Percentiles rank a stretch among this genome's conserved stretches.
These are phyloP conservation scores for Backusella tuberculispora DNA, from an alignment of 192 early-diverging fungal species.

Conservation along the genomic window DNA sequence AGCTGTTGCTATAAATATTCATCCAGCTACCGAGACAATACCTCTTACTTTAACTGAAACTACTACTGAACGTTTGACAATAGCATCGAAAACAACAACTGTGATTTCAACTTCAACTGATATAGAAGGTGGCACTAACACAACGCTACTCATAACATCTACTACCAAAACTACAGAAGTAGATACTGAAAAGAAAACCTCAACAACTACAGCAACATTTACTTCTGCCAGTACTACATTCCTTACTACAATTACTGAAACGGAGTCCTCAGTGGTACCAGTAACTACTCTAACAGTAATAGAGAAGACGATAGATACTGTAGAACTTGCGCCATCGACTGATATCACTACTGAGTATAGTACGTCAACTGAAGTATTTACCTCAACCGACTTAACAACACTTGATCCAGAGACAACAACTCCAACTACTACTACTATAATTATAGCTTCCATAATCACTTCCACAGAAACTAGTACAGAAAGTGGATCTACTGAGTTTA, in stretches of 20 bases:
- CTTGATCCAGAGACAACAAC: neutral
- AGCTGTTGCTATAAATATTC: neutral
- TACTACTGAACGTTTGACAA: neutral
- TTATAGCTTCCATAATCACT: neutral
- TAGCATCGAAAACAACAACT: neutral
- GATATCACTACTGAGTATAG: neutral
- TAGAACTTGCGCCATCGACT: neutral
- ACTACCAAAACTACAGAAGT: neutral
- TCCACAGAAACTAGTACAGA: neutral
- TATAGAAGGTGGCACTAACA: neutral
- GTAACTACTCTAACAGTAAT: neutral
- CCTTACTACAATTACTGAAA: neutral
- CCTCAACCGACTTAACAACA: neutral
- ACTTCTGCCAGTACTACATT: neutral
- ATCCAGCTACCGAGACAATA: neutral
- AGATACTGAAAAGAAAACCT: neutral
- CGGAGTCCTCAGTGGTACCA: neutral
- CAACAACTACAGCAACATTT: neutral
- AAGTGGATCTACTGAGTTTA: neutral
- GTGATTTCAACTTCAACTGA: neutral
- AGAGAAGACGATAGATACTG: neutral
- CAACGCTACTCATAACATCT: neutral
- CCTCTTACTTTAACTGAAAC: neutral
- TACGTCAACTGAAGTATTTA: neutral
- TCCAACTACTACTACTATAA: neutral